phyloP scores from a whole-genome alignment of 2,329 filamentous ascomycete genomes.

The Ophiognomonia clavigignenti-juglandacearum region DNA sequence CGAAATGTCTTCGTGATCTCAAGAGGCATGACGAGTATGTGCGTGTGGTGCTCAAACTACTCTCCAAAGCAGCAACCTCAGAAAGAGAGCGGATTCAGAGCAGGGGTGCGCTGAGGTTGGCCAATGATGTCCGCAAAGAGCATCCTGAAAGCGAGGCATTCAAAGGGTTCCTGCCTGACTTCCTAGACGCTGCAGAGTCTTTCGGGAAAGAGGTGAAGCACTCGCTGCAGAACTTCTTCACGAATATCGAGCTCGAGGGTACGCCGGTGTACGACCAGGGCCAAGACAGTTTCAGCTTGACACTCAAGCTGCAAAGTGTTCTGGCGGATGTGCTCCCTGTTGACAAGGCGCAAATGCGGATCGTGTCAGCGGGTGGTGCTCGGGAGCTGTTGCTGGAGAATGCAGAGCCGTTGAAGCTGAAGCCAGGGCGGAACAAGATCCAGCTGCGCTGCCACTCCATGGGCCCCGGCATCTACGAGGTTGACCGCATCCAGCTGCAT shows the following conservation, averaged over 20 bases:
- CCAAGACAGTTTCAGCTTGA: conserved; percentile 70
- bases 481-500: conserved; percentile 66
- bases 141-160: conserved; percentile 35
- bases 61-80: conserved; percentile 60
- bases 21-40: conserved; percentile 75
- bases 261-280: conserved; percentile 64
- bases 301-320: conserved; percentile 65
- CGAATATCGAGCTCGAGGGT: conserved; percentile 60
- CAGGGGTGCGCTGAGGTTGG: conserved; percentile 31
- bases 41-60: conserved; percentile 66
- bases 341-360: conserved; percentile 58
- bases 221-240: conserved; percentile 70
- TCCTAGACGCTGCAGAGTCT: conserved; percentile 40
- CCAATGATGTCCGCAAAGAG: conserved; percentile 17
- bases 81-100: conserved; percentile 44
- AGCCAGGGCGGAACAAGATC: conserved; percentile 47
- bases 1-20: conserved; percentile 73
- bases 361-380: conserved; percentile 51
- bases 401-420: conserved; percentile 38
- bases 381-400: conserved; percentile 49
- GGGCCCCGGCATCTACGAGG: conserved; percentile 68
- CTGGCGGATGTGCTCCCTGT: conserved; percentile 66
- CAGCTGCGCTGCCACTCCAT: conserved; percentile 45
- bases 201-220: conserved; percentile 58
- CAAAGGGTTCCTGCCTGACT: conserved; percentile 41